Evolutionary conservation across 345 rosid genomes (phyloP).

Genomic region (Mercurialis annua): DNA sequence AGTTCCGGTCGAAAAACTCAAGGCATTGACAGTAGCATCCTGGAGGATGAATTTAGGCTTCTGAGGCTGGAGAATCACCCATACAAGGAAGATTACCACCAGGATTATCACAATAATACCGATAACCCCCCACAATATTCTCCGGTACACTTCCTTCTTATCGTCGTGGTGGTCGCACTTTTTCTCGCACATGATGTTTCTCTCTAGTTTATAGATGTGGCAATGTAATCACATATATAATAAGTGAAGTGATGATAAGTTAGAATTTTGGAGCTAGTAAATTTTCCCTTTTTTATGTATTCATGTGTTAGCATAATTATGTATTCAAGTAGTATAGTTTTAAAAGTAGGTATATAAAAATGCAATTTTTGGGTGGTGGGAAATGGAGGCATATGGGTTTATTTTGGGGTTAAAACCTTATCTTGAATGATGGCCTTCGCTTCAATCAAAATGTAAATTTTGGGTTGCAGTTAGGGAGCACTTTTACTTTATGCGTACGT

Average conservation of each 20-base stretch:
- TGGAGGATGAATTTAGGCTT: slow-evolving; percentile 65
- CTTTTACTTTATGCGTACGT: too few relatives aligned
- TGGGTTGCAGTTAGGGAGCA: too few relatives aligned
- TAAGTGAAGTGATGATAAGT: background rate
- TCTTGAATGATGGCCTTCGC: too few relatives aligned
- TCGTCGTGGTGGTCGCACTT: background rate
- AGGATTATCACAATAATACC: slow-evolving; percentile 22
- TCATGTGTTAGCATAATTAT: background rate
- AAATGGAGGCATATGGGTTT: background rate
- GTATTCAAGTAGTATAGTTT: background rate
- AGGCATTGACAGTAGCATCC: slow-evolving; percentile 54
- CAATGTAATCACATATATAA: background rate
- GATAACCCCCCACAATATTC: slow-evolving; percentile 10
- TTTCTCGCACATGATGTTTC: background rate
- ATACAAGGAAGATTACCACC: slow-evolving; percentile 43
- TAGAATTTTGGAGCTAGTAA: too few relatives aligned
- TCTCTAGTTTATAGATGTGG: background rate
- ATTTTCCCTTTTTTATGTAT: too few relatives aligned
- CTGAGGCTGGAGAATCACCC: slow-evolving; percentile 56
- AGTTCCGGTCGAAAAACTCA: slow-evolving; percentile 53
- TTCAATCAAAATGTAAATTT: too few relatives aligned
- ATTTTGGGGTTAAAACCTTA: too few relatives aligned
- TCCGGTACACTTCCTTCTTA: slow-evolving; percentile 3
- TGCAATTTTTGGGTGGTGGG: background rate
- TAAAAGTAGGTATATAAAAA: too few relatives aligned